These are phyloP conservation scores for Penicillium sp. DNA, from an alignment of 2,329 filamentous ascomycete species.

Conservation along the genomic window DNA sequence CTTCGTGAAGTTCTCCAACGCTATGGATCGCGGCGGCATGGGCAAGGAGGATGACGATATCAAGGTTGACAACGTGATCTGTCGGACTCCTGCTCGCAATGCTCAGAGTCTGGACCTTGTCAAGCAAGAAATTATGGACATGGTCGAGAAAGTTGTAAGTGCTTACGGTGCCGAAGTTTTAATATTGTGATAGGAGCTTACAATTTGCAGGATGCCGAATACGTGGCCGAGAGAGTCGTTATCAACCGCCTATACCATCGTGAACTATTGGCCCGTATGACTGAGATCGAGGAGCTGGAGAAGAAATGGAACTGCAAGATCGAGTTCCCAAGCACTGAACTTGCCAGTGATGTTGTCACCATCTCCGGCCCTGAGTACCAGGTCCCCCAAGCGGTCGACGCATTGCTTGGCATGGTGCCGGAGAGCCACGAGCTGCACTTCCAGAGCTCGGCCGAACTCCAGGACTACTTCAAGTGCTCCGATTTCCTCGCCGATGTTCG, in stretches of 20 bases:
- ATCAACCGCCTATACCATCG: conserved; percentile 95
- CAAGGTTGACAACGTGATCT: conserved; percentile 98
- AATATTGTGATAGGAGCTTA: neutral
- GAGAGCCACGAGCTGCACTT: conserved; percentile 91
- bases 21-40: conserved; percentile 93
- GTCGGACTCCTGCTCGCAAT: conserved; percentile 92
- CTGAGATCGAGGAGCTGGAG: conserved; percentile 89
- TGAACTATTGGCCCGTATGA: conserved; percentile 82
- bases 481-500: conserved; percentile 79
- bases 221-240: conserved; percentile 87
- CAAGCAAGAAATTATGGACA: conserved; percentile 98
- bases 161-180: neutral
- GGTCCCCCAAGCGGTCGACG: conserved; percentile 93
- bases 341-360: conserved; percentile 92
- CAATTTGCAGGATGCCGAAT: conserved; percentile 75
- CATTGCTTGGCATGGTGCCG: conserved; percentile 95
- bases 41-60: conserved; percentile 96
- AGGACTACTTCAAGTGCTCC: conserved; percentile 75
- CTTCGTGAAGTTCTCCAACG: conserved; percentile 99
- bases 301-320: conserved; percentile 99
- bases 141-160: conserved; percentile 90
- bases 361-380: conserved; percentile 98
- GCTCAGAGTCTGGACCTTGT: conserved; percentile 95
- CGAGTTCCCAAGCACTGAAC: conserved; percentile 94
- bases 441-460: conserved; percentile 69